These are phyloP conservation scores for Ilyonectria robusta DNA, from an alignment of 2,329 filamentous ascomycete genomes.

Conservation along the genomic window DNA sequence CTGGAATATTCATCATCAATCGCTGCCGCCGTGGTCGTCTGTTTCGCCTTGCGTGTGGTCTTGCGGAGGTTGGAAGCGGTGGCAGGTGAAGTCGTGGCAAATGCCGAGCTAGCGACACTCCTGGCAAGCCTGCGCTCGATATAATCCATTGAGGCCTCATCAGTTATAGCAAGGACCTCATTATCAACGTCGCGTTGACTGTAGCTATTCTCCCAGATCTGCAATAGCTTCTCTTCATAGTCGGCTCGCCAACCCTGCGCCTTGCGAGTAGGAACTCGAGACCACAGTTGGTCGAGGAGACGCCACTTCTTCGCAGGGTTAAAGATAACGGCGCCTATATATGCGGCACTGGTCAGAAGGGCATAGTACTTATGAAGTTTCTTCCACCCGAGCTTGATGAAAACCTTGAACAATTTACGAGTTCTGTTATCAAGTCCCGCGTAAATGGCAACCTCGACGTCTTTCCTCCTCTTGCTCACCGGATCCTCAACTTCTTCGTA, in stretches of 20 bases:
- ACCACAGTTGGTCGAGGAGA: conserved; percentile 12
- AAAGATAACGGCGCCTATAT: conserved; percentile 7
- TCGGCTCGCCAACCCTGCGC: not conserved
- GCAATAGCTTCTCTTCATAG: conserved; percentile 3
- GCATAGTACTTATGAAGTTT: conserved; percentile 6
- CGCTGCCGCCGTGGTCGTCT: not conserved
- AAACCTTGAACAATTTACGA: conserved; percentile 8
- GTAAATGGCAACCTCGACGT: conserved; percentile 9
- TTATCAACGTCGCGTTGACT: not conserved
- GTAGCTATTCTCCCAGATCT: conserved; percentile 4
- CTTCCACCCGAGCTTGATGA: conserved; percentile 10
- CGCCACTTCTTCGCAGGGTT: conserved; percentile 9
- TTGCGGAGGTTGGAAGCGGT: not conserved
- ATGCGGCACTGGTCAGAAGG: not conserved
- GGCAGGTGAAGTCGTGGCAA: not conserved
- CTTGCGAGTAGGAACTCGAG: conserved; percentile 3
- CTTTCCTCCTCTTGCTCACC: conserved; percentile 6
- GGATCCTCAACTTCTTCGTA: conserved; percentile 11
- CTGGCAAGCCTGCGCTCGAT: conserved; percentile 2
- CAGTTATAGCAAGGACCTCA: not conserved
- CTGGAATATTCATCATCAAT: conserved; percentile 5
- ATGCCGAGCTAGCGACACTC: not conserved
- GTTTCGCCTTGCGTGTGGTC: not conserved
- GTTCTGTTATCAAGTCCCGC: conserved; percentile 8
- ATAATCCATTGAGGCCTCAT: not conserved